Conservation (phyloP, 2,329 filamentous ascomycete species). For the Alternaria alternata region DNA sequence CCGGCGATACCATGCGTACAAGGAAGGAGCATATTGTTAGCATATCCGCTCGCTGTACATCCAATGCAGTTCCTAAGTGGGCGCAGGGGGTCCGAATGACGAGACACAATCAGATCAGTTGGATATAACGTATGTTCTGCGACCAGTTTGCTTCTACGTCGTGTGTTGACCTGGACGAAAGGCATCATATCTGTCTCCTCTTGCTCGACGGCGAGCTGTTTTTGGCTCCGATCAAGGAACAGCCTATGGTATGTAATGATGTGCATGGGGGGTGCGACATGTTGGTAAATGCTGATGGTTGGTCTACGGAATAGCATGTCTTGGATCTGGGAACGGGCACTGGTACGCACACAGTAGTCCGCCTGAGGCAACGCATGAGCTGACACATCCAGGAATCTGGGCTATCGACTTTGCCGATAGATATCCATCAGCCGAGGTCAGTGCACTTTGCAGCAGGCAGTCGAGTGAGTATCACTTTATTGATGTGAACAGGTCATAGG, state of each 20-base stretch:
- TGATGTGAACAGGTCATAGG: slow-evolving; percentile 34
- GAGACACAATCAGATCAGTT: slow-evolving; percentile 50
- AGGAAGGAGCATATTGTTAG: slow-evolving; percentile 35
- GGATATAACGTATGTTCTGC: slow-evolving; percentile 46
- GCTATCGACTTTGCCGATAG: slow-evolving; percentile 49
- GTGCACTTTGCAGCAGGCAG: no score
- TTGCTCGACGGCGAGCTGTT: slow-evolving; percentile 34
- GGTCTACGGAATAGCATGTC: slow-evolving; percentile 34
- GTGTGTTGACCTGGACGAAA: slow-evolving; percentile 12
- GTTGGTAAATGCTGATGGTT: neutral
- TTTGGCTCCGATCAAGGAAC: slow-evolving; percentile 31
- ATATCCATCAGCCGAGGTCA: slow-evolving; percentile 44
- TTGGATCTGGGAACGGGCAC: slow-evolving; percentile 55
- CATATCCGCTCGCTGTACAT: slow-evolving; percentile 13
- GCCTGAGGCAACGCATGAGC: no score
- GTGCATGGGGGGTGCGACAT: neutral
- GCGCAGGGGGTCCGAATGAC: slow-evolving; percentile 43
- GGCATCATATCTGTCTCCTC: slow-evolving; percentile 39
- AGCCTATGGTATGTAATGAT: slow-evolving; percentile 26
- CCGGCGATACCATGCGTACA: slow-evolving; percentile 40
- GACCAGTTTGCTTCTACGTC: no score
- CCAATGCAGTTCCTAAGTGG: slow-evolving; percentile 9
- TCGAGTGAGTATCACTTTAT: no score
- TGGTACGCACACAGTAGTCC: slow-evolving; percentile 5
- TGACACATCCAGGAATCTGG: no score